Evolutionary conservation across 2,329 filamentous ascomycete genomes (phyloP), one percentile per base, ranked within the genome.

Genomic region (Ceratocystis smalleyi): DNA sequence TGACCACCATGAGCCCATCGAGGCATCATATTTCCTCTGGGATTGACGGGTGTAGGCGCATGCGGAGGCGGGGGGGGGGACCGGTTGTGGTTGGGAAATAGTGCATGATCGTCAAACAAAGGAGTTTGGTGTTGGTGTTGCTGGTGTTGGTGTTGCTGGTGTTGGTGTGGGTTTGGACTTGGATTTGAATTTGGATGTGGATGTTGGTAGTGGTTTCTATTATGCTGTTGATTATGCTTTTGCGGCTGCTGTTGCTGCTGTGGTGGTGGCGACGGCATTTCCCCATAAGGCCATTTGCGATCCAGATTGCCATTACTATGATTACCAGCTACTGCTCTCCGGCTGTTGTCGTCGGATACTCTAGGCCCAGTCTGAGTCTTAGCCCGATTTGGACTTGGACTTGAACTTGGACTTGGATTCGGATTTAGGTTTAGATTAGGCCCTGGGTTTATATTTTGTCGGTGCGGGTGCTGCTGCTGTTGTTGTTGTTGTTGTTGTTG

Each of bases 1-100:
- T 51, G 47, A 15, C 35, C 35, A 40, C 35, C 35, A 40, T 40
- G 60, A 10, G 65, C 65, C 65, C 65, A 66, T 24, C 62, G 65
- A 15, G 65, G 65, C 59, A 66, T 66, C 15, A 40, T 40, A 7
- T 49, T 64, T 22, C 64, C 27, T 15, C 65, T 59, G 6, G 65
- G 65, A 45, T 66, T 30, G 5, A 64, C 51, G 1, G 65, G 65
- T 32, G 64, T 61, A 19, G 65, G 65, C 5, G 65, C 65, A 57
- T 64, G 62, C 15, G 62, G 65, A 7, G 65, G 59, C 15, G 65
- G 65, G 17, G 65, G 62, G n/a, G 65, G 55, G 5, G 49, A 19
- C 24, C 65, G 62, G 15, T 64, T 59, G 24, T 57, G 43, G 22
- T 61, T 61, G 30, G 64, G 61, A 59, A 57, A 66, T n/a, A 61